Base-by-base conservation (phyloP, 768 basidiomycete genomes). In the Tricholoma sp. region DNA sequence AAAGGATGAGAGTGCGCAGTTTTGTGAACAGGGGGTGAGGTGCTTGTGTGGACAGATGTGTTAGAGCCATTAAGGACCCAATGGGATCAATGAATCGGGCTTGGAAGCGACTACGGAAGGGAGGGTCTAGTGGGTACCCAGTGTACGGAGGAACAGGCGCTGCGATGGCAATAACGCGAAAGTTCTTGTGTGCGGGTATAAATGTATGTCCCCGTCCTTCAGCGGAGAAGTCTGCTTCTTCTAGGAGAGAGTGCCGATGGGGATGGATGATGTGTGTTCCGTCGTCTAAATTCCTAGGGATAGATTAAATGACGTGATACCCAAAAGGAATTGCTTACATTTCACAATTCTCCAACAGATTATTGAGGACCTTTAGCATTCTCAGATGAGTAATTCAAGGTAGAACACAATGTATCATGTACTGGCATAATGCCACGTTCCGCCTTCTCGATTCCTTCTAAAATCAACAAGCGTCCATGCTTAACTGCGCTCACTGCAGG, bases 361-460 rank as follows among this genome's bases (percentile, higher is more conserved):
- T 88, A 61, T 86, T 86, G 5, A 88, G 72, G 14, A 86, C 74
- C 77, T 79, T 19, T 7, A 14, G 37, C 5, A 46, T 58, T 34
- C 1, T 22, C 46, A 29, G 29, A n/a, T 59, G 6, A 57, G 49
- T 16, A 11, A 32, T 34, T 19, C 35, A 34, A 3, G 10, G 12
- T 11, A 46, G 5, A n/a, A 50, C 7, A 54, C 4, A 46, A 14
- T 43, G 46, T 21, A 32, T 18, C 2, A 70, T 80, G 29, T 64
- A 84, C 83, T 14, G 85, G 85, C 84, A 86, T 86, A 24, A 86
- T 88, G 27, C 85, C 85, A 21, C 85, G 77, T 62, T 86, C 85
- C 5, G 85, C 85, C 68, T 86, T 86, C 66, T 88, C 85, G 65
- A 86, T 82, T 18, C 85, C 85, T 64, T 88, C 85, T 49, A 86